Evolutionary conservation across 148 eudicot species (phyloP).

Genomic region (Chenopodium suecicum): DNA sequence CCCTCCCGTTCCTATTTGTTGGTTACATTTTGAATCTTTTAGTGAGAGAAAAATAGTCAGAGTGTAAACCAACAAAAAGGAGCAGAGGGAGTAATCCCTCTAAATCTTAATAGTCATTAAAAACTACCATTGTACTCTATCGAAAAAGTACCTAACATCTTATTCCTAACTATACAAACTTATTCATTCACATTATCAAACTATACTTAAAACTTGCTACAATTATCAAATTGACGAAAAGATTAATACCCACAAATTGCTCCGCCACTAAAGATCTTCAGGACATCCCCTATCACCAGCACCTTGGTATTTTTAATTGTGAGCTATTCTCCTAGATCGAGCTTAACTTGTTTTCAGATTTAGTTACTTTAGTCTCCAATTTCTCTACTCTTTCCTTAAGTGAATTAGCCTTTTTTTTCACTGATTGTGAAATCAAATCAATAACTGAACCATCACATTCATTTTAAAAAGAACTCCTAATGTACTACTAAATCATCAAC

Average conservation of each 20-base stretch:
- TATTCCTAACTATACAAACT: too few species aligned
- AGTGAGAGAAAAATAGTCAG: too few species aligned
- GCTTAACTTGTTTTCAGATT: conserved; percentile 18
- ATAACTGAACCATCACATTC: conserved; percentile 29
- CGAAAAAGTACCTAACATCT: too few species aligned
- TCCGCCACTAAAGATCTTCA: conserved; percentile 15
- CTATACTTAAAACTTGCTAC: background rate
- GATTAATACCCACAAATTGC: conserved; percentile 7
- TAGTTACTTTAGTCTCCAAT: conserved; percentile 20
- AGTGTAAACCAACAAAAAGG: too few species aligned
- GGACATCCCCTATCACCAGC: background rate
- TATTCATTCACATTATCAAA: background rate
- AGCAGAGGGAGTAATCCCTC: too few species aligned
- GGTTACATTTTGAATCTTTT: too few species aligned
- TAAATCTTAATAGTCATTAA: too few species aligned
- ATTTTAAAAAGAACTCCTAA: background rate
- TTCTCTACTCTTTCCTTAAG: conserved; percentile 19
- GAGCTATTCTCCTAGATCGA: background rate
- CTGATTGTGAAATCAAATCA: conserved; percentile 22
- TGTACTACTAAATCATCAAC: background rate
- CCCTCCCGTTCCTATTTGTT: too few species aligned
- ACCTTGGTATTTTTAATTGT: background rate
- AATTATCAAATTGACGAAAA: conserved; percentile 12
- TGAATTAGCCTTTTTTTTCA: conserved; percentile 11
- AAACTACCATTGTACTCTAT: too few species aligned